Base-by-base conservation (phyloP, 768 basidiomycete species). In the Austroboletus eburneus region DNA sequence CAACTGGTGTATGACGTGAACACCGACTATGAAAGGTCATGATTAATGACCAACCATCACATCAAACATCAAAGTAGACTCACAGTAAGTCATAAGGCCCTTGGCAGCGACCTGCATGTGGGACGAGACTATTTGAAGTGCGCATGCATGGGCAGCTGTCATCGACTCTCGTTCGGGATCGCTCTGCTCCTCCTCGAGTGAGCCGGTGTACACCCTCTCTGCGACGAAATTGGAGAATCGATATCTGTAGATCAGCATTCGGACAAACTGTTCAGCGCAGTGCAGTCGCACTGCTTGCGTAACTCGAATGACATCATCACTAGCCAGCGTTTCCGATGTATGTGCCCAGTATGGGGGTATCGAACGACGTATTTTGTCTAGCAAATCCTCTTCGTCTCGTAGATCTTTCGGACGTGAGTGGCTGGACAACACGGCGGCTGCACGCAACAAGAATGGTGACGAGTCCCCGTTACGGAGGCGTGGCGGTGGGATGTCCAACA, bases 81-180 rank as follows among this genome's bases (percentile, higher is more conserved):
- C 57, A 92, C 90, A 95, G 58, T 93, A 96, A 5, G 92, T 94
- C 91, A 96, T 94, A 57, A 94, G 56, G 50, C 91, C 81, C 71
- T 87, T 86, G 69, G 85, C 82, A 20, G 91, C 91, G 46, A 93
- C 81, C 51, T 90, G 82, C 52, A 91, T 72, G 65, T 94, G 85
- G 27, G 89, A 81, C 30, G 83, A 77, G 47, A 94, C 80, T 51
- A 95, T 87, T 57, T 87, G 80, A 53, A 94, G 57, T 16, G 91
- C 91, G 46, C 85, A 85, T 36, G 77, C 72, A 57, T 91, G 86
- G 5, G 87, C 85, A 27, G 81, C 75, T 5, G 77, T 70, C 76
- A 93, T 83, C 5, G 89, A 89, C 47, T 88, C 85, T 43, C 76
- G 74, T 66, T 96, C 92, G 20, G 75, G 73, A 18, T 90, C 84